Base-by-base conservation (phyloP, 768 basidiomycete genomes). In the Boletus reticulatus region DNA sequence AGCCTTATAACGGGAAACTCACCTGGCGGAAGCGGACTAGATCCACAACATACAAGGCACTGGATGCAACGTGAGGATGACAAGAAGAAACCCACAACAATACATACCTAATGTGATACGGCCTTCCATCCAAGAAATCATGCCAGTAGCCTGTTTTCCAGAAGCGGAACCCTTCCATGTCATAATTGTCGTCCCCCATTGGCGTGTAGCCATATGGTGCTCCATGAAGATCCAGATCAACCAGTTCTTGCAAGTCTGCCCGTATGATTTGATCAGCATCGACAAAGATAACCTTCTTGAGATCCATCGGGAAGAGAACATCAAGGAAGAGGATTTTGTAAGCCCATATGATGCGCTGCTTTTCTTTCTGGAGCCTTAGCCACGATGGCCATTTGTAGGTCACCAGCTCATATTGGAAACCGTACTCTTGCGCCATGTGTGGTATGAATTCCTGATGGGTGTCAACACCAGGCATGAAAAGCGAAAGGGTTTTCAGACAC, bases 351-450 rank as follows among this genome's bases (percentile, higher is more conserved):
- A 96, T 88, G 11, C 97, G 83, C 71, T 99, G 97, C 72, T 99
- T 99, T 75, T 99, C 97, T 55, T 88, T 94, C 68, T 98, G 97
- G 14, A 84, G 84, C n/a, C 94, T 88, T 5, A 99, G 80, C 96
- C 96, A 99, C 2, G 90, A 91, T 0, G 97, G 97, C 96, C 96
- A 99, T 67, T 97, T 97, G 78, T 98, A 99, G 0, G 97, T 99
- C 52, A 99, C 91, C 14, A 99, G 80, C 67, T 98, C 96, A 66
- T 97, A 99, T 68, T 95, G 84, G 80, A 98, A 99, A 39, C 84
- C 83, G 65, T 98, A 98, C 59, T 88, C 89, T 63, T 85, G 78
- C 0, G 95, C 95, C 65, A 96, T 84, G 64, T 93, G 89, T 0
- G 95, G 96, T 50, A 97, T 89, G 71, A 97, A 95, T 82, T 93